A percentile compares a stretch with the other conserved stretches of the same genome.
Conservation (phyloP, 2,329 filamentous ascomycete species). For the Hypoxylon sp. region DNA sequence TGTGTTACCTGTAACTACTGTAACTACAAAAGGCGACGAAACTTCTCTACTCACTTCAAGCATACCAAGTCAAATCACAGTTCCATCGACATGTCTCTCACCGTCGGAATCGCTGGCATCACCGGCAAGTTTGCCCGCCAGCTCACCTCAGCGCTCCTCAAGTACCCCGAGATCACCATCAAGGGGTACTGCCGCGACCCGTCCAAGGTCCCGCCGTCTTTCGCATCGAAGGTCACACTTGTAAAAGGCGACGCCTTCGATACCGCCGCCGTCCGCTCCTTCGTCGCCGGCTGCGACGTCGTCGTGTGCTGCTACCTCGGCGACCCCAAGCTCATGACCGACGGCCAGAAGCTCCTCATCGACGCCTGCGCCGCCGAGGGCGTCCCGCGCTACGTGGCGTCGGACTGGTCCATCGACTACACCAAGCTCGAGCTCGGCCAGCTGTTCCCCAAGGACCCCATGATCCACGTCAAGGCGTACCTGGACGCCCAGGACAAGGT, state of each 20-base stretch:
- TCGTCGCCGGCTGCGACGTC: constrained; percentile 51
- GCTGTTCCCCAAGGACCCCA: constrained; percentile 55
- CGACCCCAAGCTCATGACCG: constrained; percentile 53
- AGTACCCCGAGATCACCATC: constrained; percentile 22
- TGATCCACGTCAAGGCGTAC: constrained; percentile 55
- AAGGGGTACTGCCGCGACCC: constrained; percentile 35
- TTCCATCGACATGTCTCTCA: constrained; percentile 30
- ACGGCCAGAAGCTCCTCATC: constrained; percentile 57
- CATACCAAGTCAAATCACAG: not conserved
- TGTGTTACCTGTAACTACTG: not conserved
- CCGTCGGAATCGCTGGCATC: constrained; percentile 40
- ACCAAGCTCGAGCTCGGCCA: constrained; percentile 54
- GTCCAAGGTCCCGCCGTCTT: constrained; percentile 22
- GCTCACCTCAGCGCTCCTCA: constrained; percentile 26
- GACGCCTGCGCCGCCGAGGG: constrained; percentile 53
- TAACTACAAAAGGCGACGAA: constrained; percentile 6
- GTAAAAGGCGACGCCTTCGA: constrained; percentile 34
- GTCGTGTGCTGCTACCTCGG: constrained; percentile 57
- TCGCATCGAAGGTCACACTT: constrained; percentile 20
- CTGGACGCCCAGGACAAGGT: constrained; percentile 53
- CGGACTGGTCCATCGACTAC: constrained; percentile 57
- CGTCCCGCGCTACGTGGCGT: constrained; percentile 55
- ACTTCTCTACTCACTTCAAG: not conserved
- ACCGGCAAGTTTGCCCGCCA: constrained; percentile 39
- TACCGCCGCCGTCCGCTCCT: constrained; percentile 39